Conservation (phyloP, 2,329 filamentous ascomycete species). For the Alternaria incomplexa region DNA sequence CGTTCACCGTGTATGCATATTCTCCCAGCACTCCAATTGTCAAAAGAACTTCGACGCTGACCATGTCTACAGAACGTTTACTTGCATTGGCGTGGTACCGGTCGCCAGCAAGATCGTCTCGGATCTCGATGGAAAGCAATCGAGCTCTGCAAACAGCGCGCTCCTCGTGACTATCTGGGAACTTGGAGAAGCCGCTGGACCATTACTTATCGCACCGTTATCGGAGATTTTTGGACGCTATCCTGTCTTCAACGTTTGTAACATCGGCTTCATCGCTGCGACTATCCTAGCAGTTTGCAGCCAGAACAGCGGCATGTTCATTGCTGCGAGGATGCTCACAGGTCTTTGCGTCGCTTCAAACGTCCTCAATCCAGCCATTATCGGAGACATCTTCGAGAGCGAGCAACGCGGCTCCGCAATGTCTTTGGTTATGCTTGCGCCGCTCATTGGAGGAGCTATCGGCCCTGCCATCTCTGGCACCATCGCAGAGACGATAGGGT, state of each 20-base stretch:
- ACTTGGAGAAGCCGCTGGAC: constrained; percentile 44
- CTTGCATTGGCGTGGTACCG: constrained; percentile 47
- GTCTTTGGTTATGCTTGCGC: constrained; percentile 63
- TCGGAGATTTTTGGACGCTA: constrained; percentile 43
- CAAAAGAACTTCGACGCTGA: not conserved
- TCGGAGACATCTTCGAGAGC: constrained; percentile 66
- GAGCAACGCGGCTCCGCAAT: constrained; percentile 66
- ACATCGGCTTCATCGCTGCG: constrained; percentile 54
- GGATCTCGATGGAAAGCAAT: constrained; percentile 35
- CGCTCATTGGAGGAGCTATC: constrained; percentile 63
- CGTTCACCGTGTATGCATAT: constrained; percentile 43
- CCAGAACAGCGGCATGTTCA: constrained; percentile 48
- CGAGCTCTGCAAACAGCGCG: constrained; percentile 32
- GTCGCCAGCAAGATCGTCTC: constrained; percentile 40
- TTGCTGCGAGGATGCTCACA: constrained; percentile 53
- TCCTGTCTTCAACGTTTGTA: constrained; percentile 44
- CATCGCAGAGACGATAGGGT: constrained; percentile 62
- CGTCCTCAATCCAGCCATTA: constrained; percentile 67
- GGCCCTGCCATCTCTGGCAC: constrained; percentile 63
- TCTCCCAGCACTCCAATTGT: not conserved
- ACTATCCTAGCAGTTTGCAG: constrained; percentile 49
- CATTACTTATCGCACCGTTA: constrained; percentile 43
- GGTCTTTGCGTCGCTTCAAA: constrained; percentile 55
- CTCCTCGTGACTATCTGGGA: constrained; percentile 48
- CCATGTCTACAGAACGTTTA: constrained; percentile 39